Conservation (phyloP, 129 eudicot species). For the Arctium minus region DNA sequence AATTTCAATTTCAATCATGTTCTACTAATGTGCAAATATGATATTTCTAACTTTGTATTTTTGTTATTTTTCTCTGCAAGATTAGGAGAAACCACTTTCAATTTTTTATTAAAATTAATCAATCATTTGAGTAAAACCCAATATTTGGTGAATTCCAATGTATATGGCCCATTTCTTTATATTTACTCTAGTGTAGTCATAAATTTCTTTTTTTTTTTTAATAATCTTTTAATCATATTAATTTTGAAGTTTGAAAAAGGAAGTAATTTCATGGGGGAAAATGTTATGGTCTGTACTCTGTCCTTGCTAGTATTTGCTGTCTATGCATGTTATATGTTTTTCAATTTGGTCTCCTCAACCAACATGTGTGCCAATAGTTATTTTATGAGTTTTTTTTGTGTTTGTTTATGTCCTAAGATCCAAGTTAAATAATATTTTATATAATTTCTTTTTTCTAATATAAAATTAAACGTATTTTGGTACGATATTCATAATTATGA, state of each 20-base stretch:
- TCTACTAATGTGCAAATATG: not conserved
- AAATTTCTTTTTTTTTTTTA: not conserved
- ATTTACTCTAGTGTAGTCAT: not conserved
- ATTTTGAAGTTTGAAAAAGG: not conserved
- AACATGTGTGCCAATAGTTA: constrained; percentile 21
- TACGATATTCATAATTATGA: not conserved
- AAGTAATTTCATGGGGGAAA: not conserved
- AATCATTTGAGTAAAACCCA: too few relatives aligned
- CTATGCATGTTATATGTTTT: constrained; percentile 29
- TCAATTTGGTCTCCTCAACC: constrained; percentile 22
- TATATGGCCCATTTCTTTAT: not conserved
- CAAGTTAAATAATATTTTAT: not conserved
- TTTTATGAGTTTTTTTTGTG: not conserved
- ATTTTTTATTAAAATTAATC: not conserved
- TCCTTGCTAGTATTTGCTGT: constrained; percentile 27
- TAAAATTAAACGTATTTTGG: not conserved
- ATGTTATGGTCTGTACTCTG: constrained; percentile 1
- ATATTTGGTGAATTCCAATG: not conserved
- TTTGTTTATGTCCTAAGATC: not conserved
- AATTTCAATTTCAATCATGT: not conserved
- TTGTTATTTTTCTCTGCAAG: not conserved
- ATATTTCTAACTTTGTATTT: not conserved
- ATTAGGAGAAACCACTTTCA: not conserved
- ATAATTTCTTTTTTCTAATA: not conserved
- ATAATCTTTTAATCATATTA: not conserved